A percentile compares a stretch with the other conserved stretches of the same genome.
These are phyloP conservation scores for Sporothrix sp. DNA, from an alignment of 2,329 filamentous ascomycete genomes.

Conservation along the genomic window DNA sequence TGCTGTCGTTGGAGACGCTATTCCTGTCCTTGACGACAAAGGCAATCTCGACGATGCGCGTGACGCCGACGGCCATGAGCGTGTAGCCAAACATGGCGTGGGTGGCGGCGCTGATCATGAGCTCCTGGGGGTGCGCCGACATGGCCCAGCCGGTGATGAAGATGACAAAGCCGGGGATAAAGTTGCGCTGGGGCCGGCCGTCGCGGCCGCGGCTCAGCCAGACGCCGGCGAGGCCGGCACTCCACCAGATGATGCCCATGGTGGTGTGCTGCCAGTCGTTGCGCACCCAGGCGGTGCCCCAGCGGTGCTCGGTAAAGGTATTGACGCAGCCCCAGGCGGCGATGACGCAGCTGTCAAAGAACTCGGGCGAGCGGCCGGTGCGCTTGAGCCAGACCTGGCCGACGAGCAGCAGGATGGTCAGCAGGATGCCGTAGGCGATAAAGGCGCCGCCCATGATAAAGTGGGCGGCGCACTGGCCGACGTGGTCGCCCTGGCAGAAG, in stretches of 20 bases:
- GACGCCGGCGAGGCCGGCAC: constrained; percentile 77
- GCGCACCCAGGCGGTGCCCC: constrained; percentile 79
- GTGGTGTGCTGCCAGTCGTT: constrained; percentile 97
- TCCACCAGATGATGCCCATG: constrained; percentile 99
- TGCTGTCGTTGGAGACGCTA: constrained; percentile 55
- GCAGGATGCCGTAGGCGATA: constrained; percentile 81
- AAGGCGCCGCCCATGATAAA: constrained; percentile 99
- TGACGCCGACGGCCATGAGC: constrained; percentile 77
- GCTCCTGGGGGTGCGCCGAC: constrained; percentile 78
- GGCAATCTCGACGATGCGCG: constrained; percentile 80
- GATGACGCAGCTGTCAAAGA: constrained; percentile 88
- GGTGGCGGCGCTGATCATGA: constrained; percentile 77
- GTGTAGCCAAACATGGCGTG: constrained; percentile 90
- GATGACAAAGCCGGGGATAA: constrained; percentile 86
- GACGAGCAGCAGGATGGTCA: constrained; percentile 77
- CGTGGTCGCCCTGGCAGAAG: constrained; percentile 84
- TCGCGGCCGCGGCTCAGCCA: constrained; percentile 83
- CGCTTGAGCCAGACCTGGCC: constrained; percentile 80
- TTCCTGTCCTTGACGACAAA: constrained; percentile 72
- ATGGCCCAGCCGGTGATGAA: constrained; percentile 91
- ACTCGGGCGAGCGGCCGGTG: constrained; percentile 84
- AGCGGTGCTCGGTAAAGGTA: constrained; percentile 94
- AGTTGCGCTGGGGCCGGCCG: constrained; percentile 80
- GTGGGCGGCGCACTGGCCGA: constrained; percentile 87
- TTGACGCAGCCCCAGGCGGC: constrained; percentile 95